A percentile compares a stretch with the other conserved stretches of the same genome.
Conservation (phyloP, 257 asterid genomes). For the Ehretia macrophylla region DNA sequence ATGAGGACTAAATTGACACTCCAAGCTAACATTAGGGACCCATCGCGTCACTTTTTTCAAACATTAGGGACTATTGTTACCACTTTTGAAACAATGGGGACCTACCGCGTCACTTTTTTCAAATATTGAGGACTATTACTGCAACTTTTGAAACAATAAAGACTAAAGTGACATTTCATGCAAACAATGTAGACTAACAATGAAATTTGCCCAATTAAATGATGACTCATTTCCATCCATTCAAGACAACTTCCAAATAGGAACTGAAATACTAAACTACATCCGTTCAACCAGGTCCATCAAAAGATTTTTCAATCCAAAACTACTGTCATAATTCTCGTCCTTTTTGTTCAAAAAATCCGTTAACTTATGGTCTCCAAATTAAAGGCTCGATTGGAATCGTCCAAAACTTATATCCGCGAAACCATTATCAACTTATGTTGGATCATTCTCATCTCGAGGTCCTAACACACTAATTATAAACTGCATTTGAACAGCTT, state of each 20-base stretch:
- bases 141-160: too few relatives aligned
- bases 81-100: too few relatives aligned
- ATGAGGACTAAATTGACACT: too few relatives aligned
- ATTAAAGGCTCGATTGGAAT: not conserved
- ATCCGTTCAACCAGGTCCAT: slow-evolving; percentile 11
- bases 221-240: slow-evolving; percentile 3
- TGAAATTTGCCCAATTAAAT: too few relatives aligned
- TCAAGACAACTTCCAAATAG: slow-evolving; percentile 14
- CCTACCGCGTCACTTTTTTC: too few relatives aligned
- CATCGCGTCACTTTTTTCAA: too few relatives aligned
- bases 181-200: too few relatives aligned
- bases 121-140: too few relatives aligned
- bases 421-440: slow-evolving; percentile 8
- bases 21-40: too few relatives aligned
- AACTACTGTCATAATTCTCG: not conserved
- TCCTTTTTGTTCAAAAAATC: not conserved
- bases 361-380: not conserved
- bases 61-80: too few relatives aligned
- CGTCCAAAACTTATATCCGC: slow-evolving; percentile 17
- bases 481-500: slow-evolving; percentile 5
- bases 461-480: slow-evolving; percentile 21
- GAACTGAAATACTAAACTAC: slow-evolving; percentile 15
- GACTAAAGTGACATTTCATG: too few relatives aligned
- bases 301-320: not conserved
- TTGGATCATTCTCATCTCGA: slow-evolving; percentile 23